Conservation (phyloP, 2,329 filamentous ascomycete genomes). For the Beauveria pseudobassiana region DNA sequence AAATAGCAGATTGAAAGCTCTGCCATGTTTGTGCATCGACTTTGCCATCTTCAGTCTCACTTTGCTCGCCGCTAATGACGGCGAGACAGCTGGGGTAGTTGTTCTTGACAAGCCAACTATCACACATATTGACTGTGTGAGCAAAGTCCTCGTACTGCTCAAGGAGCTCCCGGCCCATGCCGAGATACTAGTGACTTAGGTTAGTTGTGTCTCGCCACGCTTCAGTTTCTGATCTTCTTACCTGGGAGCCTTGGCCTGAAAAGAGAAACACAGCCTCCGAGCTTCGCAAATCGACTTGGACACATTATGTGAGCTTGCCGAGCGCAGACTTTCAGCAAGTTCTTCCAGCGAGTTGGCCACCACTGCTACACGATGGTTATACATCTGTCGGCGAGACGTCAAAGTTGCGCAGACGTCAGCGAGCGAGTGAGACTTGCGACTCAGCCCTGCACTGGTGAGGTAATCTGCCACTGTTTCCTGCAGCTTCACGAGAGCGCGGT, state of each 20-base stretch:
- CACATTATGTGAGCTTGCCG: background rate
- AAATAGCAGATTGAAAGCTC: conserved; percentile 21
- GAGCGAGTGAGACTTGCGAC: background rate
- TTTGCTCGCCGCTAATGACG: background rate
- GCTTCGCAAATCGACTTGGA: background rate
- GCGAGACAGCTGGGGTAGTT: background rate
- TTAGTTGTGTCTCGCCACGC: background rate
- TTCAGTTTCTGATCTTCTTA: background rate
- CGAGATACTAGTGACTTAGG: background rate
- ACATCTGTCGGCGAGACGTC: background rate
- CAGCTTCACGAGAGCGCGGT: background rate
- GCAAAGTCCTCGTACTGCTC: background rate
- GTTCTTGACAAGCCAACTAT: background rate
- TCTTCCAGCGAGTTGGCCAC: background rate
- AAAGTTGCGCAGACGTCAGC: background rate
- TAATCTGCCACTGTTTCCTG: background rate
- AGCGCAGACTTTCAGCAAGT: background rate
- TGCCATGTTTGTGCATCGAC: conserved; percentile 14
- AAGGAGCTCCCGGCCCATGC: background rate
- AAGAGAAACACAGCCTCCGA: background rate
- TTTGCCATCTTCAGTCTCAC: background rate
- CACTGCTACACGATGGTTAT: background rate
- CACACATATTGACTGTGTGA: background rate
- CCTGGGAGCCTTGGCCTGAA: background rate
- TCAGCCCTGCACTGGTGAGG: background rate